These are phyloP conservation scores for Cyclotella baltica DNA, from an alignment of 108 stramenopile genomes.

Conservation along the genomic window DNA sequence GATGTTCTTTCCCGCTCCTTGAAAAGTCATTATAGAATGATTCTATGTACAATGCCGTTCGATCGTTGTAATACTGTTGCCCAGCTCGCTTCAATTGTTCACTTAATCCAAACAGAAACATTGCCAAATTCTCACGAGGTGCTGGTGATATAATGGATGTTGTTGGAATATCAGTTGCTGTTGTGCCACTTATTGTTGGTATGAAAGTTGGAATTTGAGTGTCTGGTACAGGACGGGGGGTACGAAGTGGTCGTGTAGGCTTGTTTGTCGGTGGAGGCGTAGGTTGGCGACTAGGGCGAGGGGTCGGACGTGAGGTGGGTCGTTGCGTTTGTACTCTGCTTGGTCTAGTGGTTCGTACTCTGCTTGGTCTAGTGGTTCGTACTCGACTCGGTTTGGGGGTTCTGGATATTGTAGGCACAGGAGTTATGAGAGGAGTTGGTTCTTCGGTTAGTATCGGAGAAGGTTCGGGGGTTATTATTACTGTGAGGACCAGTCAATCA, in stretches of 20 bases:
- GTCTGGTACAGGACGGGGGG: not conserved
- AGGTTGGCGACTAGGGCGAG: not conserved
- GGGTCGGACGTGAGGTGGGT: not conserved
- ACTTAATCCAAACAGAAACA: conserved; percentile 7
- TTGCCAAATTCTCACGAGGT: not conserved
- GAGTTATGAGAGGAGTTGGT: not conserved
- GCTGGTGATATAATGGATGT: not conserved
- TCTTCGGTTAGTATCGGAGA: not conserved
- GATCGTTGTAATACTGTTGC: conserved; percentile 1
- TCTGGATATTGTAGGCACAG: no score
- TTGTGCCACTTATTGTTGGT: not conserved
- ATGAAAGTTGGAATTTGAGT: not conserved
- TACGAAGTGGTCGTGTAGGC: not conserved
- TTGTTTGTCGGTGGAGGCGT: no score
- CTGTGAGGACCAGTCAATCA: no score
- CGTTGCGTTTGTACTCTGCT: not conserved
- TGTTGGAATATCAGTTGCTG: not conserved
- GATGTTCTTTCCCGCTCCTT: not conserved
- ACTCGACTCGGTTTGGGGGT: not conserved
- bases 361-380: not conserved
- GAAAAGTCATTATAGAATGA: conserved; percentile 28
- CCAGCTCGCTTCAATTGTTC: not conserved
- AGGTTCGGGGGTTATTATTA: not conserved
- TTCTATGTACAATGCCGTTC: conserved; percentile 24
- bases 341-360: not conserved